These are phyloP conservation scores for Diversispora epigaea DNA, from an alignment of 192 early-diverging fungal species.

Conservation along the genomic window DNA sequence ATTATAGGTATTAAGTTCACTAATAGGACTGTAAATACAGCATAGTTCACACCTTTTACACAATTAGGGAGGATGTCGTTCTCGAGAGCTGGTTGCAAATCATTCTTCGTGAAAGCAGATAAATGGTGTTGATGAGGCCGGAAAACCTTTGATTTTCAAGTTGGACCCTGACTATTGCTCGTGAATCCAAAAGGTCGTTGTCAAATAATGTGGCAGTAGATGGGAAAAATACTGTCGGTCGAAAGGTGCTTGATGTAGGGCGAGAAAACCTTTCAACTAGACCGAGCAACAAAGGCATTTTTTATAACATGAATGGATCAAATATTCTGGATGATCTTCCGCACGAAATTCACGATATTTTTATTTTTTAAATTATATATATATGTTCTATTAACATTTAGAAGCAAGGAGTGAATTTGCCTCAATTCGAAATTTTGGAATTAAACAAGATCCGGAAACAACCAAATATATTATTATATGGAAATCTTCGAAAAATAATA, in stretches of 20 bases:
- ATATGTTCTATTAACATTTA: no score
- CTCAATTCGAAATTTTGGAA: no score
- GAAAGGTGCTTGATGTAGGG: neutral
- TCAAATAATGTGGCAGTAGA: constrained; percentile 16
- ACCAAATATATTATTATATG: no score
- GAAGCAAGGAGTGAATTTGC: no score
- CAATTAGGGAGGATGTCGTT: neutral
- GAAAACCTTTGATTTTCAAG: neutral
- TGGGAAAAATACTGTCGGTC: neutral
- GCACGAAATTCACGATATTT: no score
- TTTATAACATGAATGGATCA: no score
- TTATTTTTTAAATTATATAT: no score
- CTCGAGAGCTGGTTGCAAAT: constrained; percentile 12
- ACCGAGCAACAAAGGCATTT: no score
- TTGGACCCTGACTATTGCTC: neutral
- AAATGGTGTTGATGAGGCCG: neutral
- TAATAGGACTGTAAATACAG: neutral
- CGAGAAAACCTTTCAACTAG: constrained; percentile 6
- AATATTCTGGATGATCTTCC: no score
- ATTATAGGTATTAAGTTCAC: constrained; percentile 4
- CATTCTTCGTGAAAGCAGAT: constrained; percentile 7
- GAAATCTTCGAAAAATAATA: no score
- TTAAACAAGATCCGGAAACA: no score
- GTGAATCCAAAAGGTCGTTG: neutral
- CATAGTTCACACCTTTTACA: constrained; percentile 17